Percentiles rank a stretch among this genome's conserved stretches.
phyloP scores from a whole-genome alignment of 2,329 filamentous ascomycete genomes.

The Fusarium sp. region DNA sequence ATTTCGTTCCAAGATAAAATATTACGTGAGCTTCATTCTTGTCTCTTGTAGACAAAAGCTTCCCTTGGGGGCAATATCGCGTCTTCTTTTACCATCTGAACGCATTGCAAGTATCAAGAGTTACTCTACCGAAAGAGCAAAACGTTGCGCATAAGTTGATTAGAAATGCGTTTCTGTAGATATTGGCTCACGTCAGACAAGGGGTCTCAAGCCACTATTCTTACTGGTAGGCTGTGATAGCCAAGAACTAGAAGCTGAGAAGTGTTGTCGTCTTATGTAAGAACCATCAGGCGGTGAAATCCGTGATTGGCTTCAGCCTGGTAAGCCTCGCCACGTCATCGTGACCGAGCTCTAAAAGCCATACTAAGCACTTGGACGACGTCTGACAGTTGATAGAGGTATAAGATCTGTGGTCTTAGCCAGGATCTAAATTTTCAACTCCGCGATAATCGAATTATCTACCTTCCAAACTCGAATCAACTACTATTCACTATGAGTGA shows the following conservation, averaged over 20 bases:
- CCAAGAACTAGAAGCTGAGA: background rate
- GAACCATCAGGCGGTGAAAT: background rate
- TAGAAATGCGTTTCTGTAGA: no score
- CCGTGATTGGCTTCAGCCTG: constrained; percentile 2
- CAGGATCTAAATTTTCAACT: background rate
- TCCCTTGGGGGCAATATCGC: no score
- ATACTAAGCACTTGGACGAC: background rate
- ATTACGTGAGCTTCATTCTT: no score
- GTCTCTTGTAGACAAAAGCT: no score
- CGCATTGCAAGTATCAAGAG: no score
- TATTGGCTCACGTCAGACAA: background rate
- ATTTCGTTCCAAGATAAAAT: no score
- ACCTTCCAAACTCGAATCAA: no score
- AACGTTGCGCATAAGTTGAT: no score
- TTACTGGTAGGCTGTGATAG: background rate
- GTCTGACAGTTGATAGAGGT: background rate
- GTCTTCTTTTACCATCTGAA: no score
- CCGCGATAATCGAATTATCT: background rate
- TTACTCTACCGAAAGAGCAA: no score
- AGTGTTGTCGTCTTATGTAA: constrained; percentile 3
- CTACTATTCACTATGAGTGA: constrained; percentile 18
- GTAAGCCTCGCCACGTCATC: constrained; percentile 18
- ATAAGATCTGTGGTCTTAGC: background rate
- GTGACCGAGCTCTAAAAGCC: background rate
- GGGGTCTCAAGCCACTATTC: background rate